Evolutionary conservation across 352 stramenopile species (phyloP).

Genomic region (Pythium aristosporum): DNA sequence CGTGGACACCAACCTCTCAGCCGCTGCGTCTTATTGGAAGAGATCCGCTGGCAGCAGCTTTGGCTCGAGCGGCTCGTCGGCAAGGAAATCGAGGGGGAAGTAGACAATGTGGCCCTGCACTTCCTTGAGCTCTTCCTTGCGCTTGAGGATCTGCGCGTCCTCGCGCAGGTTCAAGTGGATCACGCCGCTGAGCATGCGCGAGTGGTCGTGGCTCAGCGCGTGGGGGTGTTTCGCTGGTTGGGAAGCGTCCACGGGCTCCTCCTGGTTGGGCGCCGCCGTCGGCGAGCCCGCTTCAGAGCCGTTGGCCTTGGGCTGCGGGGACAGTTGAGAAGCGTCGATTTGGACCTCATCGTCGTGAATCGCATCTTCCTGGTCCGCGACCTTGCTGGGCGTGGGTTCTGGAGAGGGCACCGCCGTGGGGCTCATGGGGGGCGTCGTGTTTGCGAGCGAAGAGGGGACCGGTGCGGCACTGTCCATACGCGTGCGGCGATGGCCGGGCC

Average conservation of each 20-base stretch:
- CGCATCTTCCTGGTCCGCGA: conserved; percentile 22
- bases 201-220: conserved; percentile 13
- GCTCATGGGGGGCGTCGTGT: background rate
- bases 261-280: background rate
- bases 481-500: conserved; percentile 16
- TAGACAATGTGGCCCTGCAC: conserved; percentile 85
- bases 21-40: background rate
- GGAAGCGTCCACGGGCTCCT: background rate
- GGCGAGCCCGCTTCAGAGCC: background rate
- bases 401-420: conserved; percentile 3
- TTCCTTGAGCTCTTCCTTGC: conserved; percentile 75
- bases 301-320: background rate
- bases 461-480: conserved; percentile 8
- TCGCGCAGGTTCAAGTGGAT: conserved; percentile 78
- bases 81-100: conserved; percentile 83
- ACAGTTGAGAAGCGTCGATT: conserved; percentile 14
- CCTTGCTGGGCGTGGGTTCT: conserved; percentile 18
- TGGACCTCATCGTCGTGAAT: conserved; percentile 21
- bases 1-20: background rate
- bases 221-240: background rate
- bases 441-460: background rate
- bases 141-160: conserved; percentile 54
- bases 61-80: conserved; percentile 82
- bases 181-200: conserved; percentile 47
- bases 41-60: conserved; percentile 79